Evolutionary conservation across 495 filamentous ascomycete genomes (phyloP).

Genomic region (Lineolata rhizophorae): DNA sequence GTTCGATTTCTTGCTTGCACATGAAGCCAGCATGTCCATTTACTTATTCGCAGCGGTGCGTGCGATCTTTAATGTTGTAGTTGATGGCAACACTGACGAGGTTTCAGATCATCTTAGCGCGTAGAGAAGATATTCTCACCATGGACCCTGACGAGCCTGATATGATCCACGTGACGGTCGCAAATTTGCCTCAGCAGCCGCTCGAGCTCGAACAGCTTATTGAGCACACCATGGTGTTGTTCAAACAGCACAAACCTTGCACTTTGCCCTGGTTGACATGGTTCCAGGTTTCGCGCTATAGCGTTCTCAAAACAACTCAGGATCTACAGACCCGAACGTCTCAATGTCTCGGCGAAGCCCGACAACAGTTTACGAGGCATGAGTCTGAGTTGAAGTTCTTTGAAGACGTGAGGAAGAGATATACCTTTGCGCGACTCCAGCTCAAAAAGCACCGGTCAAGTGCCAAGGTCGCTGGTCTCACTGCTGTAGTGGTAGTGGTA

Average conservation of each 20-base stretch:
- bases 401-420: too few relatives aligned
- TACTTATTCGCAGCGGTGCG: slow-evolving; percentile 60
- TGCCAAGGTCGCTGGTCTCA: too few relatives aligned
- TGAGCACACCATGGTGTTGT: slow-evolving; percentile 34
- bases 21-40: slow-evolving; percentile 62
- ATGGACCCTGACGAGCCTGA: slow-evolving; percentile 72
- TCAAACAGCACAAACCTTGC: slow-evolving; percentile 49
- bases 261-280: slow-evolving; percentile 38
- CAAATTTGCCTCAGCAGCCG: slow-evolving; percentile 64
- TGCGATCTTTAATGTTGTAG: background rate
- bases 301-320: slow-evolving; percentile 67
- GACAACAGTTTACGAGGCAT: too few relatives aligned
- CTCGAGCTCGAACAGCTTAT: slow-evolving; percentile 72
- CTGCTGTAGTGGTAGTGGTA: too few relatives aligned
- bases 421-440: too few relatives aligned
- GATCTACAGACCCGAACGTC: too few relatives aligned
- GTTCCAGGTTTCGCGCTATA: slow-evolving; percentile 44
- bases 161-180: slow-evolving; percentile 76
- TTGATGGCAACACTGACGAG: slow-evolving; percentile 1
- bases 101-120: slow-evolving; percentile 48
- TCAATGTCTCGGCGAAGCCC: too few relatives aligned
- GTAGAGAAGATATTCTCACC: slow-evolving; percentile 60
- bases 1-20: slow-evolving; percentile 76
- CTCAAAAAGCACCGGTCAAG: too few relatives aligned
- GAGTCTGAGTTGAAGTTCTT: too few relatives aligned